phyloP scores from a whole-genome alignment of 345 rosid species.

The Schrenkiella parvula region DNA sequence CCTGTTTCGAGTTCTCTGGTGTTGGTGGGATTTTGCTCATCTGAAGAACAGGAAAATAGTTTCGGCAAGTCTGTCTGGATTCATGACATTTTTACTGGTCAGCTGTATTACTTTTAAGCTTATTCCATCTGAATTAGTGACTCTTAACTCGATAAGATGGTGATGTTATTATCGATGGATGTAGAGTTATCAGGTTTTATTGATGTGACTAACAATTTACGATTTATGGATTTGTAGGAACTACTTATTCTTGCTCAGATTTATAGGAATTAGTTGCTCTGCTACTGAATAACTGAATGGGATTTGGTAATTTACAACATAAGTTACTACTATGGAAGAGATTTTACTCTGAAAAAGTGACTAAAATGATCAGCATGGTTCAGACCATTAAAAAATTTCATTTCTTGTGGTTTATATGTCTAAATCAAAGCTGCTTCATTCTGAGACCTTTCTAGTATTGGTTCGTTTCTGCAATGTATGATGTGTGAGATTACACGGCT shows the following conservation, averaged over 20 bases:
- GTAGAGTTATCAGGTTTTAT: not conserved
- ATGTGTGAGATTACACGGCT: not conserved
- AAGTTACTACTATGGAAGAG: not conserved
- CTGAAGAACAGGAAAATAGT: slow-evolving; percentile 10
- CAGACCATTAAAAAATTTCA: not conserved
- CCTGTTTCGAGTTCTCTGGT: slow-evolving; percentile 6
- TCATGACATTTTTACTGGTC: not conserved
- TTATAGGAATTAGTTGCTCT: not conserved
- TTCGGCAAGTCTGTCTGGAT: not conserved
- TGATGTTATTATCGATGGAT: not conserved
- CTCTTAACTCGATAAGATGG: not conserved
- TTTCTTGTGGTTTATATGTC: not conserved
- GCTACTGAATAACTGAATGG: not conserved
- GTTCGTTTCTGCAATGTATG: not conserved
- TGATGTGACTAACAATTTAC: not conserved
- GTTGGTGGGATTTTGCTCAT: slow-evolving; percentile 8
- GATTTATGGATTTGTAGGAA: not conserved
- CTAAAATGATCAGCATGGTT: not conserved
- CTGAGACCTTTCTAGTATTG: not conserved
- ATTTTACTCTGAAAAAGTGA: not conserved
- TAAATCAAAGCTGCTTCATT: not conserved
- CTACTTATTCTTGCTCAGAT: not conserved
- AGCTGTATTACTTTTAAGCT: not conserved
- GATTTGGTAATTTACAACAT: too few species aligned
- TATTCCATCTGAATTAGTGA: not conserved